phyloP scores from a whole-genome alignment of 2,329 filamentous ascomycete genomes.

The Hypoxylon sp. region DNA sequence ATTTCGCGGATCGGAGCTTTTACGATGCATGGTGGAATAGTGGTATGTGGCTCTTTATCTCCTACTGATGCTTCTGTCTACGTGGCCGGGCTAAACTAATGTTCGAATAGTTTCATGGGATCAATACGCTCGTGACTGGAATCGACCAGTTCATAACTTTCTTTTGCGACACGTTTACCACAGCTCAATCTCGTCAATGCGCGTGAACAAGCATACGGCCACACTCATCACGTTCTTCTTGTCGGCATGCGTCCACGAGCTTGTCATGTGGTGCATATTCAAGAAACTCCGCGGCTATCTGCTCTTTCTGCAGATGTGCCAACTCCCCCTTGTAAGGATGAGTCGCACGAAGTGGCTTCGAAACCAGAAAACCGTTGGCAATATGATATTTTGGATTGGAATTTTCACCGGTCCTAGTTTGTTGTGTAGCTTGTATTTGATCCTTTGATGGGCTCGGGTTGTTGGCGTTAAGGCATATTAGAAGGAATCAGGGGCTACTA shows the following conservation, averaged over 20 bases:
- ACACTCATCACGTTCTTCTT: slow-evolving; percentile 80
- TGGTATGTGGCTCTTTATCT: slow-evolving; percentile 45
- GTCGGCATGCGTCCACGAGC: slow-evolving; percentile 75
- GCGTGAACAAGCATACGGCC: slow-evolving; percentile 73
- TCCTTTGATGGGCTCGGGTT: slow-evolving; percentile 54
- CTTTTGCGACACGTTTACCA: slow-evolving; percentile 82
- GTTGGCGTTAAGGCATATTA: slow-evolving; percentile 7
- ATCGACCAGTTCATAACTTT: slow-evolving; percentile 80
- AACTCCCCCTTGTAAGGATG: slow-evolving; percentile 74
- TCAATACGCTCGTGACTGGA: slow-evolving; percentile 83
- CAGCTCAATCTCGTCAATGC: slow-evolving; percentile 76
- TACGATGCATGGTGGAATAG: slow-evolving; percentile 72
- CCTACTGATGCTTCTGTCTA: no score
- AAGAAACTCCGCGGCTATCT: slow-evolving; percentile 79
- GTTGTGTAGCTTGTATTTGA: slow-evolving; percentile 67
- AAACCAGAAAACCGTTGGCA: slow-evolving; percentile 70
- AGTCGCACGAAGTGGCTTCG: slow-evolving; percentile 73
- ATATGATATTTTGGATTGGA: slow-evolving; percentile 80
- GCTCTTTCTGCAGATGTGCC: slow-evolving; percentile 76
- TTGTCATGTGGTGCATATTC: slow-evolving; percentile 84
- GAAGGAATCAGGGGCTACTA: not conserved
- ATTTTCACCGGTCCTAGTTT: slow-evolving; percentile 80
- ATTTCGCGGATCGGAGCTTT: slow-evolving; percentile 80
- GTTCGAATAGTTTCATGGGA: slow-evolving; percentile 66
- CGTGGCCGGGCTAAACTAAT: not conserved